These are phyloP conservation scores for Podosphaera aphanis DNA, from an alignment of 2,329 filamentous ascomycete species.

Conservation along the genomic window DNA sequence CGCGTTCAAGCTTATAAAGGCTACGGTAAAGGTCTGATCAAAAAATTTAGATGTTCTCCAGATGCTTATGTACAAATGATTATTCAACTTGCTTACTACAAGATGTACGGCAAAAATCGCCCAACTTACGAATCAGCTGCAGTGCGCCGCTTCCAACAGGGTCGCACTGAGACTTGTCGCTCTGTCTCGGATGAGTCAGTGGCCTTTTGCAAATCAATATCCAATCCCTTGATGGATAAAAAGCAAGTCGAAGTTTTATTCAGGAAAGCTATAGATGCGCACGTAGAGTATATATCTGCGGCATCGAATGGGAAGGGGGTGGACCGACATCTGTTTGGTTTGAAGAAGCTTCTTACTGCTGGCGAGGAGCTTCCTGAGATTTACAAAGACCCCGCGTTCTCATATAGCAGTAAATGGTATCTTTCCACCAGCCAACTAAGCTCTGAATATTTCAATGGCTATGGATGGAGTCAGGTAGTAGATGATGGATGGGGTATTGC, in stretches of 20 bases:
- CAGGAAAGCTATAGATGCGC: slow-evolving; percentile 56
- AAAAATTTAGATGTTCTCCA: slow-evolving; percentile 96
- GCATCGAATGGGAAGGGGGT: slow-evolving; percentile 85
- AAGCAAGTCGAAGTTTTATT: slow-evolving; percentile 51
- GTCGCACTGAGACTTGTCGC: slow-evolving; percentile 88
- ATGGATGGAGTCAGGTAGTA: slow-evolving; percentile 95
- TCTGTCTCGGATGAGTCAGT: slow-evolving; percentile 77
- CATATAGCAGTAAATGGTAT: slow-evolving; percentile 73
- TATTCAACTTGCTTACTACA: slow-evolving; percentile 93
- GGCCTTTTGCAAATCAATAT: slow-evolving; percentile 73
- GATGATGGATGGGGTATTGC: slow-evolving; percentile 92
- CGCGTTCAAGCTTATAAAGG: slow-evolving; percentile 88
- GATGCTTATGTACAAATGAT: slow-evolving; percentile 97
- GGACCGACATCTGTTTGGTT: slow-evolving; percentile 86
- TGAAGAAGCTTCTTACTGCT: slow-evolving; percentile 69
- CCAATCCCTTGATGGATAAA: slow-evolving; percentile 38
- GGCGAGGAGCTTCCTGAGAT: slow-evolving; percentile 63
- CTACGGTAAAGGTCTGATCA: slow-evolving; percentile 95
- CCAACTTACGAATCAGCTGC: slow-evolving; percentile 95
- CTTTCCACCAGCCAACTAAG: slow-evolving; percentile 74
- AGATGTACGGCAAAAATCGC: slow-evolving; percentile 96
- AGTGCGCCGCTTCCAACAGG: slow-evolving; percentile 84
- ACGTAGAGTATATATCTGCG: slow-evolving; percentile 75
- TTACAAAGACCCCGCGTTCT: slow-evolving; percentile 67
- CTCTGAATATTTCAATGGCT: slow-evolving; percentile 95